Evolutionary conservation across 2,329 filamentous ascomycete genomes (phyloP).

Genomic region (Geoglossum cookeanum): DNA sequence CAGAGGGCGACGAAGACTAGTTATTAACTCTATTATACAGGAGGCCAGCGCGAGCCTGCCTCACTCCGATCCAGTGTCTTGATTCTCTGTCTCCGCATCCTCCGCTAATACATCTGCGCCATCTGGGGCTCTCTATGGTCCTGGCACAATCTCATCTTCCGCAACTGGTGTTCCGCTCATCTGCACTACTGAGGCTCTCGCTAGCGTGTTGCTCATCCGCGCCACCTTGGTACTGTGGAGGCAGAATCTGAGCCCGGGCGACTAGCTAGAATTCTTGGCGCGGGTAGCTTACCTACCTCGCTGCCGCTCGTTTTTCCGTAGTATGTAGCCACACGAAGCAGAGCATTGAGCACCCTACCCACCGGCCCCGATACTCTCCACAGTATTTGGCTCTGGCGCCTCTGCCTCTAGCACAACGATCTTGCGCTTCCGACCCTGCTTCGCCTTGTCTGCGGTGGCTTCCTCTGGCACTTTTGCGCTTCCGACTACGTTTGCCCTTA

Average conservation of each 20-base stretch:
- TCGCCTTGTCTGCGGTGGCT: constrained; percentile 6
- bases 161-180: constrained; percentile 4
- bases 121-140: constrained; percentile 11
- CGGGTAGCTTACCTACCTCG: too few relatives aligned
- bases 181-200: constrained; percentile 10
- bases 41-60: constrained; percentile 5
- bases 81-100: background rate
- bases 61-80: constrained; percentile 3
- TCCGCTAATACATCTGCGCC: constrained; percentile 7
- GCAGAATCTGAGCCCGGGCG: too few relatives aligned
- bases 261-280: too few relatives aligned
- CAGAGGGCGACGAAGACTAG: background rate
- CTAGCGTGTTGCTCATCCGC: constrained; percentile 6
- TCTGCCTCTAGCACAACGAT: constrained; percentile 6
- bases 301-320: too few relatives aligned
- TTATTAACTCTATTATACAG: constrained; percentile 4
- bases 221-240: too few relatives aligned
- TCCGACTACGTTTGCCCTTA: constrained; percentile 9
- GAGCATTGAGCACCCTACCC: too few relatives aligned
- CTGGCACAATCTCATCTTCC: constrained; percentile 4
- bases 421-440: constrained; percentile 10
- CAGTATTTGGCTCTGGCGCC: constrained; percentile 7
- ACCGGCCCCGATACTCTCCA: too few relatives aligned
- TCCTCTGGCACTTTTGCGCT: constrained; percentile 8
- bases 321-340: too few relatives aligned